Base-by-base conservation (phyloP, 768 basidiomycete species). In the Lactarius evosmus region DNA sequence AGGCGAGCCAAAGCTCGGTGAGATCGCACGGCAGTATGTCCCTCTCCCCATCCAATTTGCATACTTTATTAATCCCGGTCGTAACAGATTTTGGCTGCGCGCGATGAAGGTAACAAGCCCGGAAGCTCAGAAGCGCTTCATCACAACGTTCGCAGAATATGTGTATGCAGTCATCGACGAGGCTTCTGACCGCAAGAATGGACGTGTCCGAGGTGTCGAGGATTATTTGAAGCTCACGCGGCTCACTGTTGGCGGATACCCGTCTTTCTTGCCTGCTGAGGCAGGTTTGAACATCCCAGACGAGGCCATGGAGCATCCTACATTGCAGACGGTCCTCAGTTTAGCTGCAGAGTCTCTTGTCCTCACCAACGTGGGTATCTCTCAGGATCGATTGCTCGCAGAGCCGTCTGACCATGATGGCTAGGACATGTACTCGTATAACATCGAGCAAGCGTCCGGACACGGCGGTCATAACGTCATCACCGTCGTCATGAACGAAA, bases 401-500 rank as follows among this genome's bases (percentile, higher is more conserved):
- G n/a, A n/a, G n/a, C n/a, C n/a, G n/a, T 56, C 27, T 85, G 86
- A 70, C 88, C 86, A 0, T n/a, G n/a, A n/a, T n/a, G n/a, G n/a
- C 89, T 85, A 73, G 88, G 88, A 66, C 82, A 84, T 56, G n/a
- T n/a, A n/a, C n/a, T n/a, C n/a, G n/a, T n/a, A n/a, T n/a, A n/a
- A n/a, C n/a, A n/a, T n/a, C n/a, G 88, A 90, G 70, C 88, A 89
- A 72, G 82, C 86, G 3, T 81, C 83, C 22, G 81, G 80, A 17
- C 85, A 70, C 55, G 72, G 88, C 67, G 85, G 83, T 22, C 84
- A 88, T 72, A 90, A 90, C 72, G 85, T 89, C 82, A 80, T 90
- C 61, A 76, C 78, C 22, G 84, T 89, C 58, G 79, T 89, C 65
- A 88, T 87, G 85, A 74, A 78, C 51, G 77, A 84, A 62, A 81